Base-by-base conservation (phyloP, 805 yeast species). In the Teunomyces panamensis region DNA sequence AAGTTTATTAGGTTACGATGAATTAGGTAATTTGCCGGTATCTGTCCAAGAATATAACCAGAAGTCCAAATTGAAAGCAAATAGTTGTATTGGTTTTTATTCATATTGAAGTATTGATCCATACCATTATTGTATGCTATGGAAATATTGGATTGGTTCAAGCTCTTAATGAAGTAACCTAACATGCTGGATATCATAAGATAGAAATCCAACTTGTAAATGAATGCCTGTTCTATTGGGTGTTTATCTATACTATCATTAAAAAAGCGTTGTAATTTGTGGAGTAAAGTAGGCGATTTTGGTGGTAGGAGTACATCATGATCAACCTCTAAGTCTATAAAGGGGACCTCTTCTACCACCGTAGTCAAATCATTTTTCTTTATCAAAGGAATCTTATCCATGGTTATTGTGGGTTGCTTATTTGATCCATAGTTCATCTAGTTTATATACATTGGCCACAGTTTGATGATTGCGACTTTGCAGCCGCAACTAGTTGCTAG, bases 201-300 rank as follows among this genome's bases (percentile, higher is more conserved):
- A 30, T 81, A 58, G 9, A 80, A 51, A 56, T 84, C 89, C 29
- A 84, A 59, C 58, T 84, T 84, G 11, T 81, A 58, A 32, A 69
- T 49, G 32, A 81, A 60, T 26, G 63, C 67, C 42, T 74, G 71
- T 49, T 74, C 78, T 3, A 51, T 73, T 1, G 73, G 68, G 41
- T 63, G 62, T 46, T 73, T 71, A 47, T 71, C 74, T 7, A 42
- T 34, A 9, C 63, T 55, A 49, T 67, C 71, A 60, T 64, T 56
- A 26, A 63, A 43, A 39, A 43, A 59, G 6, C 39, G 42, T 26
- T 32, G 24, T 26, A 39, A 9, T 14, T 47, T 44, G 35, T 29
- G 13, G 35, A 7, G 16, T n/a, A 29, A 4, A 9, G 43, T 30
- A 7, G 29, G 17, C 9, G 41, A n/a, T 5, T 24, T 37, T n/a